phyloP scores from a whole-genome alignment of 805 yeast species.

The Cyberlindnera sargentensis region DNA sequence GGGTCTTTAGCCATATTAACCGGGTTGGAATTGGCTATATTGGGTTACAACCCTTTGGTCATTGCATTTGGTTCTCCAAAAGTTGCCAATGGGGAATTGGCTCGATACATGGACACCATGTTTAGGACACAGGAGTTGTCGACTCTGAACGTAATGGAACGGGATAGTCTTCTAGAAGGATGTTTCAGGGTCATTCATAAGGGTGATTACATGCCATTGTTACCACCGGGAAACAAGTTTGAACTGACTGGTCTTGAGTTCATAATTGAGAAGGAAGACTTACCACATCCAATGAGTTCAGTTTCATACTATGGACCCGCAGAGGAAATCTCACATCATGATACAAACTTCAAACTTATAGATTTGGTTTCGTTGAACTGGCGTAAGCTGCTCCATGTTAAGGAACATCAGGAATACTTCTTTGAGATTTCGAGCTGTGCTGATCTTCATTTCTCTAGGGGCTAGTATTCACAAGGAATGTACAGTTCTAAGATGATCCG shows the following conservation, averaged over 20 bases:
- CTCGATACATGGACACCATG: slow-evolving; percentile 43
- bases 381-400: slow-evolving; percentile 11
- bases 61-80: slow-evolving; percentile 65
- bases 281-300: slow-evolving; percentile 28
- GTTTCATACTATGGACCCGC: slow-evolving; percentile 16
- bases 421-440: slow-evolving; percentile 13
- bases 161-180: slow-evolving; percentile 21
- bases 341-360: slow-evolving; percentile 7
- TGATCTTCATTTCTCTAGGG: slow-evolving; percentile 1
- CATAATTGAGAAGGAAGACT: slow-evolving; percentile 27
- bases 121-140: slow-evolving; percentile 32
- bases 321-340: slow-evolving; percentile 11
- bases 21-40: slow-evolving; percentile 52
- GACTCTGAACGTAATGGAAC: slow-evolving; percentile 6
- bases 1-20: slow-evolving; percentile 61
- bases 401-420: slow-evolving; percentile 17
- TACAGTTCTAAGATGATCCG: background rate
- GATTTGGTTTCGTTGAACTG: slow-evolving; percentile 15
- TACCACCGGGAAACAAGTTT: slow-evolving; percentile 45
- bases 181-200: slow-evolving; percentile 50
- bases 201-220: slow-evolving; percentile 50
- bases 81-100: slow-evolving; percentile 47
- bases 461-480: background rate
- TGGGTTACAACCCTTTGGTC: slow-evolving; percentile 51
- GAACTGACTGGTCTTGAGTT: slow-evolving; percentile 29